Evolutionary conservation across 768 basidiomycete species (phyloP), one percentile per base, ranked within the genome.

Genomic region (Mycena maculata): DNA sequence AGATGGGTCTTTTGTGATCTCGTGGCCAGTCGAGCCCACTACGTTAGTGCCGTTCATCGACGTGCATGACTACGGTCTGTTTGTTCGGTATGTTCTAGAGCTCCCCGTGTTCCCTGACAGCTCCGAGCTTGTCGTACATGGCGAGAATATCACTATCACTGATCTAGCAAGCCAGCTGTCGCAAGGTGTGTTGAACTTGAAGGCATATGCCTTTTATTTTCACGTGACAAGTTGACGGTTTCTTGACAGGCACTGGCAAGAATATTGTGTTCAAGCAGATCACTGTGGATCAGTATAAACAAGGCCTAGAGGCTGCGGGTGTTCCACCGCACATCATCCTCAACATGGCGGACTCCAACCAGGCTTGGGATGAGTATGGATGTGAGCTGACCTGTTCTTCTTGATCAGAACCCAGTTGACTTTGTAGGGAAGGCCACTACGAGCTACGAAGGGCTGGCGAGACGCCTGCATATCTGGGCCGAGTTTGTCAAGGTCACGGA

Each of bases 21-120:
- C n/a, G 15, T 54, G 33, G 47, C 47, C 45, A 0, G 27, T 31
- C 16, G 20, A 33, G 20, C 41, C 41, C 3, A 57, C 36, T 4
- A 28, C 48, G 7, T 16, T 45, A 2, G 22, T 66, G 0, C 65
- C 65, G 2, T 10, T 66, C 48, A 38, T 66, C 58, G 65, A 66
- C 30, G 63, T 20, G 45, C 36, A 44, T 22, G 65, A 66, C 18
- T 66, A 59, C n/a, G 65, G 65, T 12, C 33, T 66, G 0, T 66
- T 60, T 22, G 65, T 60, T 22, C 65, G 58, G 25, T 8, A 20
- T 2, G 65, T 45, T 1, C 12, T 66, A 22, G 65, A 66, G 42
- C 27, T 22, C 31, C 27, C 54, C 0, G 57, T 55, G 12, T 66
- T 66, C 33, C 39, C 49, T 2, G 49, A 22, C 20, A 48, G 57